A percentile compares a stretch with the other conserved stretches of the same genome.
These are phyloP conservation scores for Lotmaria passim DNA, from an alignment of 208 protist genomes.

Conservation along the genomic window DNA sequence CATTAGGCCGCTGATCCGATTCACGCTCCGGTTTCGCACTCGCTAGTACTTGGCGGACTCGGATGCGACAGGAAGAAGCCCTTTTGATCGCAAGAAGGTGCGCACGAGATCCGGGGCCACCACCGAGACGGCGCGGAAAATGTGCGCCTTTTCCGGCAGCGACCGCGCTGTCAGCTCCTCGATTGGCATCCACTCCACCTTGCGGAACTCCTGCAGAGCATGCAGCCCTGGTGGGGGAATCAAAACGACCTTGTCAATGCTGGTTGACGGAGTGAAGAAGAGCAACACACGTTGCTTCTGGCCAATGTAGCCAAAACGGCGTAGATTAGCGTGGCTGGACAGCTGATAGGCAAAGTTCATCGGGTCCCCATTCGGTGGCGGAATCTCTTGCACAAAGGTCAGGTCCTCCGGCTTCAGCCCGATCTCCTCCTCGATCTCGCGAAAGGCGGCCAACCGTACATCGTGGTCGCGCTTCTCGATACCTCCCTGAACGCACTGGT, in stretches of 20 bases:
- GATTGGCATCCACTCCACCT: slow-evolving; percentile 58
- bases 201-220: slow-evolving; percentile 62
- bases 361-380: slow-evolving; percentile 62
- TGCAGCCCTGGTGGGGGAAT: slow-evolving; percentile 53
- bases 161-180: slow-evolving; percentile 30
- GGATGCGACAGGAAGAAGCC: neutral
- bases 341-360: slow-evolving; percentile 74
- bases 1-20: too few relatives aligned
- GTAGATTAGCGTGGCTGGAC: slow-evolving; percentile 50
- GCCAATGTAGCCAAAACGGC: slow-evolving; percentile 70
- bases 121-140: slow-evolving; percentile 53
- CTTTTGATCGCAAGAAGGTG: slow-evolving; percentile 36
- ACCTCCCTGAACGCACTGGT: slow-evolving; percentile 82
- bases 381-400: slow-evolving; percentile 70
- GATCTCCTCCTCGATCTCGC: slow-evolving; percentile 83
- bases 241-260: slow-evolving; percentile 63
- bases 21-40: too few relatives aligned
- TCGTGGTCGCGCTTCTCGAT: slow-evolving; percentile 66
- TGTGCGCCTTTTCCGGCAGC: slow-evolving; percentile 63
- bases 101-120: slow-evolving; percentile 49
- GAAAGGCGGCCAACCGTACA: slow-evolving; percentile 55
- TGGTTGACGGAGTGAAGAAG: slow-evolving; percentile 54
- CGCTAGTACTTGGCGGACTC: slow-evolving; percentile 23
- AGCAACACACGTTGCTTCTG: slow-evolving; percentile 81
- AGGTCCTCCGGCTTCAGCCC: slow-evolving; percentile 55